Percentiles rank a stretch among this genome's conserved stretches.
Evolutionary conservation across 2,329 filamentous ascomycete species (phyloP).

Genomic region (Exophiala sp.): DNA sequence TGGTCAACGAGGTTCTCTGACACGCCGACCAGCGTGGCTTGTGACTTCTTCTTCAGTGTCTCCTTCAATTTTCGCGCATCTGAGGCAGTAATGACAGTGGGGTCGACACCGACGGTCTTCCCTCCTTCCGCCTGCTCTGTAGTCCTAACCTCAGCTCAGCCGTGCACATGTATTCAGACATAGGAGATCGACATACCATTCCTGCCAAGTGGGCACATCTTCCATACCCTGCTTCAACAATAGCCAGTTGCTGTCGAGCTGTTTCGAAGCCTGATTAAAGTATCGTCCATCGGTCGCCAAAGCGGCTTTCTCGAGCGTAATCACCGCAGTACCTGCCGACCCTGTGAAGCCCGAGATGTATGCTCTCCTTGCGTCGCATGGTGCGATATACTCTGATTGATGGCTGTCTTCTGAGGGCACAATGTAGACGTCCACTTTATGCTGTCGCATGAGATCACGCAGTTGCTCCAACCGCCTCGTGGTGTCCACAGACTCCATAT

Average conservation of each 20-base stretch:
- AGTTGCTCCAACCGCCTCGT: slow-evolving; percentile 68
- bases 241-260: slow-evolving; percentile 86
- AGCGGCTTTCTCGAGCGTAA: slow-evolving; percentile 79
- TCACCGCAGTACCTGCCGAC: slow-evolving; percentile 85
- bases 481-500: slow-evolving; percentile 77
- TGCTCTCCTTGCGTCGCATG: slow-evolving; percentile 85
- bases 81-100: slow-evolving; percentile 72
- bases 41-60: slow-evolving; percentile 80
- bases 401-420: slow-evolving; percentile 96
- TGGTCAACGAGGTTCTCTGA: slow-evolving; percentile 80
- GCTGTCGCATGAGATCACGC: slow-evolving; percentile 77
- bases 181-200: slow-evolving; percentile 58
- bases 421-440: slow-evolving; percentile 86
- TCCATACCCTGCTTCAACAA: slow-evolving; percentile 88
- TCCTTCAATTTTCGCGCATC: slow-evolving; percentile 71
- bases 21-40: slow-evolving; percentile 67
- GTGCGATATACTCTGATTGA: slow-evolving; percentile 94
- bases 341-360: slow-evolving; percentile 93
- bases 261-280: slow-evolving; percentile 90
- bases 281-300: slow-evolving; percentile 94
- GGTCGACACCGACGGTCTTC: slow-evolving; percentile 85
- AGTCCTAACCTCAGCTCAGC: slow-evolving; percentile 41
- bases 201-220: slow-evolving; percentile 94
- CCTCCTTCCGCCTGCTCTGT: slow-evolving; percentile 79
- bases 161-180: slow-evolving; percentile 1